Conservation (phyloP, 78 protist species). For the Cavenderia fasciculata region DNA sequence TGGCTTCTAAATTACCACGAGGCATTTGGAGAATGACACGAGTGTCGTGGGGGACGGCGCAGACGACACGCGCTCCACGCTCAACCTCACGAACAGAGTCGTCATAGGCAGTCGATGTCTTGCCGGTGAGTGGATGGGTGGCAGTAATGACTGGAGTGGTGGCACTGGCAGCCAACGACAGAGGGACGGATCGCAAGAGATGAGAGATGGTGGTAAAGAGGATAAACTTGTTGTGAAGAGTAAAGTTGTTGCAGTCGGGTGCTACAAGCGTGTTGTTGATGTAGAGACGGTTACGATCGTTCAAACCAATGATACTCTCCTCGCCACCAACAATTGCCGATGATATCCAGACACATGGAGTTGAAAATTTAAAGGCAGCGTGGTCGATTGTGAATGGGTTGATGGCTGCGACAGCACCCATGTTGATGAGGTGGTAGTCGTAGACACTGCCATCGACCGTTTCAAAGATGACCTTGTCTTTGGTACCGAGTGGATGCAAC, state of each 20-base stretch:
- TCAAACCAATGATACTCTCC: conserved; percentile 69
- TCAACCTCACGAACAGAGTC: conserved; percentile 80
- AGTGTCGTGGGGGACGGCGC: conserved; percentile 68
- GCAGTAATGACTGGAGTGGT: not conserved
- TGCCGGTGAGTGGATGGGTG: not conserved
- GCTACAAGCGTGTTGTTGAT: conserved; percentile 30
- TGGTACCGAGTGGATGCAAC: not conserved
- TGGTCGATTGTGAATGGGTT: conserved; percentile 11
- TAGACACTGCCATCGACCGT: conserved; percentile 51
- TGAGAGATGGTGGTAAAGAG: conserved; percentile 79
- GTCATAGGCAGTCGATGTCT: conserved; percentile 15
- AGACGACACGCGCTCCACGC: conserved; percentile 84
- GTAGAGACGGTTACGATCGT: conserved; percentile 26
- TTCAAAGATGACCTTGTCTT: conserved; percentile 38
- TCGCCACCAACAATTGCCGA: conserved; percentile 7
- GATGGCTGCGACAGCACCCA: not conserved
- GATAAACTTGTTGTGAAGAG: conserved; percentile 79
- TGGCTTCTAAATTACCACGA: conserved; percentile 88
- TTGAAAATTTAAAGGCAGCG: conserved; percentile 42
- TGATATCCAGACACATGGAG: conserved; percentile 55
- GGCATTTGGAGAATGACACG: conserved; percentile 84
- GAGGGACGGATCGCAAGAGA: conserved; percentile 62
- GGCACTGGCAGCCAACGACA: conserved; percentile 24
- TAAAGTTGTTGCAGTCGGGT: conserved; percentile 76
- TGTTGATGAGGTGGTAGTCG: not conserved